A percentile compares a stretch with the other conserved stretches of the same genome.
These are phyloP conservation scores for Hamigera avellanea DNA, from an alignment of 495 filamentous ascomycete genomes.

Conservation along the genomic window DNA sequence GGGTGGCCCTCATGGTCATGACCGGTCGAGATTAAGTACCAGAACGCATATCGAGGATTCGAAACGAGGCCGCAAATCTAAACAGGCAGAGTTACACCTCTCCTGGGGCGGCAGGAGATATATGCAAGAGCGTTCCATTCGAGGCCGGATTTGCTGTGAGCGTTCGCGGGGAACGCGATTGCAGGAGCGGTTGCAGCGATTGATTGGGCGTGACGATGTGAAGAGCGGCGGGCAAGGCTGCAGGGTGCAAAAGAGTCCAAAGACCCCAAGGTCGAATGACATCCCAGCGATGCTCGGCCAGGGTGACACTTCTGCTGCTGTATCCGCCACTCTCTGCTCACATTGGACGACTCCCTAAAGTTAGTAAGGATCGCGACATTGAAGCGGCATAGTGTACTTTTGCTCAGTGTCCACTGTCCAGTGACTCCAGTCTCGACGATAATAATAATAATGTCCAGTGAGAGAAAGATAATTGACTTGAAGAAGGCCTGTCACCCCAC, in stretches of 20 bases:
- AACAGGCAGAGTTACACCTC: slow-evolving; percentile 9
- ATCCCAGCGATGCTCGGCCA: neutral
- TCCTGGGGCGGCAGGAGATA: slow-evolving; percentile 13
- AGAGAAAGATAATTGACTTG: no score
- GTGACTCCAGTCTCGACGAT: no score
- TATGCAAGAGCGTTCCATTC: slow-evolving; percentile 8
- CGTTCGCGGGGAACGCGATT: no score
- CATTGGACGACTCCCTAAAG: no score
- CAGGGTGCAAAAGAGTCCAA: no score
- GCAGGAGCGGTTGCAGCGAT: slow-evolving; percentile 1
- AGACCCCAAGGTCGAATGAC: neutral
- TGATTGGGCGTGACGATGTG: slow-evolving; percentile 23
- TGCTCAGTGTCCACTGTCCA: no score
- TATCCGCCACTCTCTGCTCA: no score
- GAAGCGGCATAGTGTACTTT: no score
- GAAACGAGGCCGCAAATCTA: slow-evolving; percentile 14
- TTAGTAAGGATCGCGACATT: no score
- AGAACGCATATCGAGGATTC: no score
- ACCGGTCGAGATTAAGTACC: neutral
- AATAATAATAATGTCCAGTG: no score
- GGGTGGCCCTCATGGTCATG: neutral
- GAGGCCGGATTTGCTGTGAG: neutral
- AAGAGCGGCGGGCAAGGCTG: slow-evolving; percentile 10
- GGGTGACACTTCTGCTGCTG: neutral
- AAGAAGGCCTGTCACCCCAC: no score